Evolutionary conservation across 306 rosid species (phyloP).

Genomic region (Castanea crenata): DNA sequence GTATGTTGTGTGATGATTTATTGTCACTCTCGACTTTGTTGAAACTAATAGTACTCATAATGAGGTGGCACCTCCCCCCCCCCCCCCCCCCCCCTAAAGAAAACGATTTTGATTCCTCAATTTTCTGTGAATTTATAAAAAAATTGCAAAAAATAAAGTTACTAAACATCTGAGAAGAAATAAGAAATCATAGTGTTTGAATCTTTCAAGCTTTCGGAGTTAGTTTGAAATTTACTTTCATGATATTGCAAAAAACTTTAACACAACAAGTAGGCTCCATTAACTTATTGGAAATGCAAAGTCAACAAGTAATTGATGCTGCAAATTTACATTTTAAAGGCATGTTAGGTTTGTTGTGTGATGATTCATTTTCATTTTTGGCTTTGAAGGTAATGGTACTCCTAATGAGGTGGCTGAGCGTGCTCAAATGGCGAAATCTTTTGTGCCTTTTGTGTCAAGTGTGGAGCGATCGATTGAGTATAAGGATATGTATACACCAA

Average conservation of each 20-base stretch:
- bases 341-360: slow-evolving; percentile 6
- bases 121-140: not conserved
- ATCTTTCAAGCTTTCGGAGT: not conserved
- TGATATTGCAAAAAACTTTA: not conserved
- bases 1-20: too few relatives aligned
- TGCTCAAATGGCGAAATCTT: slow-evolving; percentile 19
- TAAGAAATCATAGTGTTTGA: not conserved
- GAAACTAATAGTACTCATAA: too few relatives aligned
- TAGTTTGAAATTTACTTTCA: not conserved
- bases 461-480: slow-evolving; percentile 28
- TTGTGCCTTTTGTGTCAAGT: slow-evolving; percentile 4
- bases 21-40: too few relatives aligned
- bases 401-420: not conserved
- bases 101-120: not conserved
- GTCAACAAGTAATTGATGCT: not conserved
- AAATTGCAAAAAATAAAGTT: not conserved
- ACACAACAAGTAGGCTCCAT: not conserved
- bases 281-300: not conserved
- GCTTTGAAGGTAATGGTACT: slow-evolving; percentile 28
- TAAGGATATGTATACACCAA: slow-evolving; percentile 38
- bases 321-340: not conserved
- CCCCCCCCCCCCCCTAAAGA: too few relatives aligned
- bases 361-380: not conserved
- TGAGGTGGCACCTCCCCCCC: too few relatives aligned
- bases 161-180: too few relatives aligned